Evolutionary conservation across 495 filamentous ascomycete genomes (phyloP).

Genomic region (Penicillium salamii): DNA sequence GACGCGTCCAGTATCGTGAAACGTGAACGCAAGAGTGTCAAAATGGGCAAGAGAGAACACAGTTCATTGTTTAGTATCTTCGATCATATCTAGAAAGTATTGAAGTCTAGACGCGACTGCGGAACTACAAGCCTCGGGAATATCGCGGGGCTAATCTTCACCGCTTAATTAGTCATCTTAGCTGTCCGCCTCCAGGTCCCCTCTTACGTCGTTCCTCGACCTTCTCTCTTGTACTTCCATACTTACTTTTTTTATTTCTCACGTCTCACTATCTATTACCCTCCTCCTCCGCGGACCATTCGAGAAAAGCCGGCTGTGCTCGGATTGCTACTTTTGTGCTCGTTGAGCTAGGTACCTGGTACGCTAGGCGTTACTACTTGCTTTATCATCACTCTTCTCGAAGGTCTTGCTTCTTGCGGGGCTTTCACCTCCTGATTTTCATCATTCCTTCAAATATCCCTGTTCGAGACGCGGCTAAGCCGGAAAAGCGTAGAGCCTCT

Average conservation of each 20-base stretch:
- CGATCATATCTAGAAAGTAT: background rate
- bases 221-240: constrained; percentile 14
- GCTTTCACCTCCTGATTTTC: constrained; percentile 43
- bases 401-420: constrained; percentile 56
- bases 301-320: constrained; percentile 1
- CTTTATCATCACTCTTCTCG: constrained; percentile 28
- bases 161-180: constrained; percentile 8
- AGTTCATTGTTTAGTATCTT: background rate
- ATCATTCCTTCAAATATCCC: constrained; percentile 55
- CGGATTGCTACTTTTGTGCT: constrained; percentile 16
- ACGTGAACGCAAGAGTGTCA: background rate
- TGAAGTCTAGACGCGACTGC: background rate
- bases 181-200: constrained; percentile 10
- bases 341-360: constrained; percentile 31
- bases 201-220: constrained; percentile 40
- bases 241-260: too few species aligned
- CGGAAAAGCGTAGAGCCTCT: constrained; percentile 83
- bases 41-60: background rate
- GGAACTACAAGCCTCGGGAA: too few species aligned
- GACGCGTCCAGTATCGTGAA: background rate
- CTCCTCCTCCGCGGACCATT: too few species aligned
- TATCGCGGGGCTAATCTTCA: constrained; percentile 16
- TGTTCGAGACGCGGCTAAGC: constrained; percentile 58
- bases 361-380: constrained; percentile 32
- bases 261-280: too few species aligned